Conservation (phyloP, 192 early-diverging fungal species). For the Backusella parvicylindrica region DNA sequence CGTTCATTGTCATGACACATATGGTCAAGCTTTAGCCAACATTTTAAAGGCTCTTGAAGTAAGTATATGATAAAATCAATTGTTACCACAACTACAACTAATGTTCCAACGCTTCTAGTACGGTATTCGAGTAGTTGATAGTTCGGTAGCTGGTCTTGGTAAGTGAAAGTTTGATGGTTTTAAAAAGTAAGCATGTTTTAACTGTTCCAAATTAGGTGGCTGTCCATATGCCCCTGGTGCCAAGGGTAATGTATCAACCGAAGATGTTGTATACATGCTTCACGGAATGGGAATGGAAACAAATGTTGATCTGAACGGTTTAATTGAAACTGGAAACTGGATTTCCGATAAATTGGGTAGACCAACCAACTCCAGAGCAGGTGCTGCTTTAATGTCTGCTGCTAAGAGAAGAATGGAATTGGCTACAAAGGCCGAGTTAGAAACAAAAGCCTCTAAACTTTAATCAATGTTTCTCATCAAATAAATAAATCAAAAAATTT, state of each 20-base stretch:
- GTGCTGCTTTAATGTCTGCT: conserved; percentile 38
- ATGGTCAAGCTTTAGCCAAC: conserved; percentile 94
- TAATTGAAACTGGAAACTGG: conserved; percentile 79
- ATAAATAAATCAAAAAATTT: not conserved
- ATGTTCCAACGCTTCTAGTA: conserved; percentile 36
- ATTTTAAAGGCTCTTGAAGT: conserved; percentile 77
- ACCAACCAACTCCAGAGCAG: conserved; percentile 57
- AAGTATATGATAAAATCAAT: not conserved
- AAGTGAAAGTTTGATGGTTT: not conserved
- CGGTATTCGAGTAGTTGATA: conserved; percentile 92
- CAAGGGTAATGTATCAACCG: conserved; percentile 94
- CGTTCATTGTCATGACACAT: conserved; percentile 97
- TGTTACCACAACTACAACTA: not conserved
- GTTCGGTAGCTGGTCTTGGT: conserved; percentile 89
- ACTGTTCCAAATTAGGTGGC: conserved; percentile 54
- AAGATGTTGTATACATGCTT: conserved; percentile 94
- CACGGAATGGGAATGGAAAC: conserved; percentile 81
- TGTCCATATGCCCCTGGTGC: conserved; percentile 97
- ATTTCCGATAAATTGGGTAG: conserved; percentile 82
- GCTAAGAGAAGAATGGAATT: conserved; percentile 1
- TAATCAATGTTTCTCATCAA: not conserved
- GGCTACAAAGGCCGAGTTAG: not conserved
- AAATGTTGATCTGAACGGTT: conserved; percentile 69
- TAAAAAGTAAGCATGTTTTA: not conserved
- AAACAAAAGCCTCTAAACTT: not conserved